These are phyloP conservation scores for Corylus avellana DNA, from an alignment of 306 rosid species.

Conservation along the genomic window DNA sequence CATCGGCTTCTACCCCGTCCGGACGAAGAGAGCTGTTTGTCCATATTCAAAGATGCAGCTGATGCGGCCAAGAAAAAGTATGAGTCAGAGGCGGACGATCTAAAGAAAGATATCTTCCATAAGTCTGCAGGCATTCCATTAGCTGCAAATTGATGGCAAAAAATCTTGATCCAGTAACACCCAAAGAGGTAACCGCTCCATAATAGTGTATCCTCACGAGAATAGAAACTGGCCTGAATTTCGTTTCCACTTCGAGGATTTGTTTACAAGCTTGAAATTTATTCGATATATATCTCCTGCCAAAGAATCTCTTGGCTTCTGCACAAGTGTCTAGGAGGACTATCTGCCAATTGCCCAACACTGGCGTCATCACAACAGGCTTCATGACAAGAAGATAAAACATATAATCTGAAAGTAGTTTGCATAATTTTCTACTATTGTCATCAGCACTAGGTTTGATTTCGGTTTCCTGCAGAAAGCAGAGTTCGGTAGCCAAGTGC, in stretches of 20 bases:
- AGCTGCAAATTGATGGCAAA: no score
- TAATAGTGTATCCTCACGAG: no score
- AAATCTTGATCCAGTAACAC: no score
- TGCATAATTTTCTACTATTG: background rate
- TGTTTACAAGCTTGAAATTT: background rate
- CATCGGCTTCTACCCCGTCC: conserved; percentile 13
- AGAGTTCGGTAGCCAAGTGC: conserved; percentile 38
- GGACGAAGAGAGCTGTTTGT: conserved; percentile 15
- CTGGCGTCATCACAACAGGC: conserved; percentile 26
- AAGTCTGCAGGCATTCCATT: no score
- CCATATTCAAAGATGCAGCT: conserved; percentile 20
- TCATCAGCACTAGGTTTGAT: accelerated
- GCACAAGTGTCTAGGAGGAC: conserved; percentile 29
- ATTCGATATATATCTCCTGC: background rate
- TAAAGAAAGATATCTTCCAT: no score
- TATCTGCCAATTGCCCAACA: conserved; percentile 29
- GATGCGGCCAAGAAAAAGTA: background rate
- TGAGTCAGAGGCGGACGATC: no score
- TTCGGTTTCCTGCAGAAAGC: background rate
- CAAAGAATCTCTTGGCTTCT: conserved; percentile 27
- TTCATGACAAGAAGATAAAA: conserved; percentile 28
- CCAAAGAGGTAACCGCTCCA: no score
- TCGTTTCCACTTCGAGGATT: background rate
- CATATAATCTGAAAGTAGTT: conserved; percentile 34
- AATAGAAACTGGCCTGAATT: conserved; percentile 1